Evolutionary conservation across 208 protist genomes (phyloP).

Genomic region (Trypanosoma lewisi): DNA sequence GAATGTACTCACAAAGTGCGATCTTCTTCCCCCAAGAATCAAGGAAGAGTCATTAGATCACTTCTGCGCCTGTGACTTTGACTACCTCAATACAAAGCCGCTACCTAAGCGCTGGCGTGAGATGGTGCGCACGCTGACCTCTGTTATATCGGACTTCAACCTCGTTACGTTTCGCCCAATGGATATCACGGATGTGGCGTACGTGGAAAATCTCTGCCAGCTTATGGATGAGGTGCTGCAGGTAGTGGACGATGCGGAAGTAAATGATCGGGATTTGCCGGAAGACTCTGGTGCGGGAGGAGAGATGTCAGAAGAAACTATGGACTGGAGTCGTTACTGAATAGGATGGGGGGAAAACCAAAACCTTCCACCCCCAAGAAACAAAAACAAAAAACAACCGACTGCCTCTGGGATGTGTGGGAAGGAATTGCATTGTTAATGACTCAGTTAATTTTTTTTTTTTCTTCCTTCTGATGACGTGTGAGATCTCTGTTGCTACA

Average conservation of each 20-base stretch:
- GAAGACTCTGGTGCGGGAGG: constrained; percentile 12
- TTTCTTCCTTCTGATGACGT: not conserved
- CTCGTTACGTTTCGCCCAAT: constrained; percentile 83
- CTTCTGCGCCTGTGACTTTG: constrained; percentile 89
- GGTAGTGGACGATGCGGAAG: constrained; percentile 84
- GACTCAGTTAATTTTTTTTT: not conserved
- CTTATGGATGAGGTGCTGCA: constrained; percentile 83
- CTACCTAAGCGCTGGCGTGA: constrained; percentile 59
- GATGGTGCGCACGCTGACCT: constrained; percentile 67
- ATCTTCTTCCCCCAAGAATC: constrained; percentile 72
- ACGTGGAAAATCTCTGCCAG: constrained; percentile 69
- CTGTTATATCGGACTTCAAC: constrained; percentile 77
- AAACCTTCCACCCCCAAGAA: constrained; percentile 6
- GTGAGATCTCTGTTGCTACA: not conserved
- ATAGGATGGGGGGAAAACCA: not conserved
- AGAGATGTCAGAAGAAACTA: constrained; percentile 3
- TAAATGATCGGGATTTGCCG: constrained; percentile 65
- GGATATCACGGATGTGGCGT: constrained; percentile 66
- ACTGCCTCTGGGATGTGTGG: too few relatives aligned
- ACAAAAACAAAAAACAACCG: not conserved
- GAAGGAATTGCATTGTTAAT: not conserved
- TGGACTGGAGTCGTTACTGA: constrained; percentile 23
- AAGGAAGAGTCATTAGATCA: constrained; percentile 74
- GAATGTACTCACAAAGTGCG: constrained; percentile 90
- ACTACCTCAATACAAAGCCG: constrained; percentile 68